Percentiles rank a stretch among this genome's conserved stretches.
phyloP scores from a whole-genome alignment of 2,329 filamentous ascomycete species.

The Geoglossum cookeanum region DNA sequence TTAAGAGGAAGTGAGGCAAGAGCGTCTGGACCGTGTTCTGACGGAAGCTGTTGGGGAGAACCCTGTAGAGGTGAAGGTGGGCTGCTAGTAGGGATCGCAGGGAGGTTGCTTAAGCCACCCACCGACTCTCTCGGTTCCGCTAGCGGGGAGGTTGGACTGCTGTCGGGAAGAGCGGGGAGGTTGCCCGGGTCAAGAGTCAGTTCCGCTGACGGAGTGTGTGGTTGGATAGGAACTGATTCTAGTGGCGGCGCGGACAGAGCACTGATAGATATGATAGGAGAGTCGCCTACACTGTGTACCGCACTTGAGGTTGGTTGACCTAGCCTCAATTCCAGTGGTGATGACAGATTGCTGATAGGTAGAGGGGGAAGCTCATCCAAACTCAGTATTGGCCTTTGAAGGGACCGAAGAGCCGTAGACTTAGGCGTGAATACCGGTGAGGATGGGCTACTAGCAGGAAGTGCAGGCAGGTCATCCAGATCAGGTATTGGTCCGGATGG shows the following conservation, averaged over 20 bases:
- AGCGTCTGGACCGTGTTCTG: too few species aligned
- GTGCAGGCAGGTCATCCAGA: too few species aligned
- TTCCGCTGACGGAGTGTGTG: background rate
- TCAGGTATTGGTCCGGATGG: too few species aligned
- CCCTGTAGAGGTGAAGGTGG: too few species aligned
- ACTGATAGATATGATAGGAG: background rate
- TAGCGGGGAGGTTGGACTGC: background rate
- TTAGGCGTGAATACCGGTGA: too few species aligned
- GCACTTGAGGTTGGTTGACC: background rate
- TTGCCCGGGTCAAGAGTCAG: background rate
- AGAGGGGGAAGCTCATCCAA: background rate
- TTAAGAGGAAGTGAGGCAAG: too few species aligned
- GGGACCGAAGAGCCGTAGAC: too few species aligned
- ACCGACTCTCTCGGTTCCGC: background rate
- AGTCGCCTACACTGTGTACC: background rate
- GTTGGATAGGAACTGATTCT: background rate
- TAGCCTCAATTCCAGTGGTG: background rate
- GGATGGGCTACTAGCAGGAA: too few species aligned
- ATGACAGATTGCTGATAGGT: background rate
- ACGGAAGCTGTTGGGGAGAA: background rate
- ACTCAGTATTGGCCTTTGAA: too few species aligned
- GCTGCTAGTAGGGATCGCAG: background rate
- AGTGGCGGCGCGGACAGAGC: background rate
- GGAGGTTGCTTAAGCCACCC: background rate
- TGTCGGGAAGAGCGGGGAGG: background rate